These are phyloP conservation scores for Aspergillus affinis DNA, from an alignment of 495 filamentous ascomycete species.

Conservation along the genomic window DNA sequence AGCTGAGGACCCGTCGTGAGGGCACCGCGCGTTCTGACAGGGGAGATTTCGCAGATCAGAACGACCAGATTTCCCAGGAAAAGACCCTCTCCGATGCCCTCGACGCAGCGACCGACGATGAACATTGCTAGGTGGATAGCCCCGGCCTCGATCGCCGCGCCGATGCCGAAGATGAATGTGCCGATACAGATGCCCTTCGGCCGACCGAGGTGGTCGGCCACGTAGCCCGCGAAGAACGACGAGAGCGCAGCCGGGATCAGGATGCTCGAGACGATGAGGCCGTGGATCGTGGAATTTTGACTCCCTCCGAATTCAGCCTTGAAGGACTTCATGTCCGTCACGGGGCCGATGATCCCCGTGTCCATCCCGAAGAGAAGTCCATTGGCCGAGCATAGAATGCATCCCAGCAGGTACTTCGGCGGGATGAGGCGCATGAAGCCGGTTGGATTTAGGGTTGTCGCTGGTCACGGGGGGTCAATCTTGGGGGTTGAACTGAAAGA, in stretches of 20 bases:
- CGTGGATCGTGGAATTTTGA: constrained; percentile 53
- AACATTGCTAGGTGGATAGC: constrained; percentile 50
- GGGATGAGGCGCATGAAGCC: too few species aligned
- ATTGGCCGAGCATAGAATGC: too few species aligned
- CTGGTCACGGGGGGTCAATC: too few species aligned
- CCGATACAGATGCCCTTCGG: constrained; percentile 50
- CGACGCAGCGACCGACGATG: constrained; percentile 50
- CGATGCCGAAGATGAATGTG: constrained; percentile 50
- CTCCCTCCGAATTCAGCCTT: constrained; percentile 36
- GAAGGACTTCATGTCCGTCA: constrained; percentile 60
- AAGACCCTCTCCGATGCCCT: constrained; percentile 57
- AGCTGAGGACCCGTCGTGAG: constrained; percentile 55
- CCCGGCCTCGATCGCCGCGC: constrained; percentile 48
- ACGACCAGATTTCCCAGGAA: constrained; percentile 56
- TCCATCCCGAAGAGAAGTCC: constrained; percentile 35
- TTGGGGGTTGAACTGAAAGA: not conserved
- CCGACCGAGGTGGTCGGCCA: constrained; percentile 57
- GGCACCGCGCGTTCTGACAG: constrained; percentile 45
- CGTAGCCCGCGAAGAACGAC: constrained; percentile 57
- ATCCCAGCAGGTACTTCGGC: too few species aligned
- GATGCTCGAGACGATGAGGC: constrained; percentile 61
- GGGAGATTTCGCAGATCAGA: constrained; percentile 54
- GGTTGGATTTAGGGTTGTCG: not conserved
- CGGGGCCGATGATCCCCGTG: constrained; percentile 60
- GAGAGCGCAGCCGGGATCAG: constrained; percentile 59